Evolutionary conservation across 305 asterid genomes (phyloP).

Genomic region (Plantago rigida): DNA sequence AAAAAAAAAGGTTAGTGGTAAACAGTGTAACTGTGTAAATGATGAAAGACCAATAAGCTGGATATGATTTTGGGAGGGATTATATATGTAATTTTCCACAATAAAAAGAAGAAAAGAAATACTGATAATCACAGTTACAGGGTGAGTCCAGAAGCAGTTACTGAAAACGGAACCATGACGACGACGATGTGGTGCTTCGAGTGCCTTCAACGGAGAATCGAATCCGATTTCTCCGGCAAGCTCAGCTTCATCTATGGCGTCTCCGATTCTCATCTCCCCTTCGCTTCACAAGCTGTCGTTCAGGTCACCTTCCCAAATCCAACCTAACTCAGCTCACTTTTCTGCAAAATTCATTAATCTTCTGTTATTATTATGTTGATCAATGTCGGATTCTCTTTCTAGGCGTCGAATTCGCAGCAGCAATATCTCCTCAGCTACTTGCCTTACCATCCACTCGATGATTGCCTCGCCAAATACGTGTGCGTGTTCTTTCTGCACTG

Average conservation of each 20-base stretch:
- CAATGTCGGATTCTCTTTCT: not conserved
- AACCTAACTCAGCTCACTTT: not conserved
- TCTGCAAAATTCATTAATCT: not conserved
- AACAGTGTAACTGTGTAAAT: too few species aligned
- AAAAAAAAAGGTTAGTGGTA: too few species aligned
- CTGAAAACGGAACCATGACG: slow-evolving; percentile 23
- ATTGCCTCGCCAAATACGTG: slow-evolving; percentile 75
- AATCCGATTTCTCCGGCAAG: slow-evolving; percentile 55
- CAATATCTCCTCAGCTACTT: slow-evolving; percentile 52
- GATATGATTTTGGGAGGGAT: too few species aligned
- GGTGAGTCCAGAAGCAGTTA: not conserved
- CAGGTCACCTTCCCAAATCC: slow-evolving; percentile 38
- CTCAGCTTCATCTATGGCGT: slow-evolving; percentile 49
- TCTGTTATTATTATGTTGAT: too few species aligned
- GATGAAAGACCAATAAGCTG: too few species aligned
- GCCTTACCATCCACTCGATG: slow-evolving; percentile 32
- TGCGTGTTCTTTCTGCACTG: slow-evolving; percentile 26
- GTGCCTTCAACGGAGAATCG: slow-evolving; percentile 68
- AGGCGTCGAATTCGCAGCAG: slow-evolving; percentile 41
- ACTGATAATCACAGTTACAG: too few species aligned
- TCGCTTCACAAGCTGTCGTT: slow-evolving; percentile 62
- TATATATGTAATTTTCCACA: too few species aligned
- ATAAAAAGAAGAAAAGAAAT: too few species aligned
- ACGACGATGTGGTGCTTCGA: slow-evolving; percentile 53
- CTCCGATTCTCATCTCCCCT: slow-evolving; percentile 65